These are phyloP conservation scores for Hypholoma sublateritium DNA, from an alignment of 768 basidiomycete genomes.

Conservation along the genomic window DNA sequence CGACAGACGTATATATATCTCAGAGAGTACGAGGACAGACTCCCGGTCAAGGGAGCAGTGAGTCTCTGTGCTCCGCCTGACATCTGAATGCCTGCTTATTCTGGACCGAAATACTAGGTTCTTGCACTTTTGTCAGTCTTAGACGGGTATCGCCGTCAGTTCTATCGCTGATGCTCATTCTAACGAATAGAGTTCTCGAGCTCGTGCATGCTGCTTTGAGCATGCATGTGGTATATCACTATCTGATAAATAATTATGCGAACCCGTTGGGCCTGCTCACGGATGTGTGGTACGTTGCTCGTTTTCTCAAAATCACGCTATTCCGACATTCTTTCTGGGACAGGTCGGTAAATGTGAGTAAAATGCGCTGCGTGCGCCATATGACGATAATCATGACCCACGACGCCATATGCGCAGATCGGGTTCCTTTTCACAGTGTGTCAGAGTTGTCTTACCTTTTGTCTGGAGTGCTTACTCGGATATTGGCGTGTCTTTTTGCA, in stretches of 20 bases:
- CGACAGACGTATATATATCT: background rate
- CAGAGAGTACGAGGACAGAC: conserved; percentile 2
- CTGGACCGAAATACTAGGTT: background rate
- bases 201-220: conserved; percentile 3
- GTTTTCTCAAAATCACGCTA: too few species aligned
- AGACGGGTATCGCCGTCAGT: background rate
- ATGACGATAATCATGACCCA: too few species aligned
- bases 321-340: background rate
- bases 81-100: too few species aligned
- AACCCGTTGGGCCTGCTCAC: background rate
- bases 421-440: conserved; percentile 6
- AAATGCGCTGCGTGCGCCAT: too few species aligned
- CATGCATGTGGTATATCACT: conserved; percentile 9
- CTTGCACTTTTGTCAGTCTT: conserved; percentile 1
- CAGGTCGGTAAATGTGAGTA: conserved; percentile 6
- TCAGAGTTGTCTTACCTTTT: background rate
- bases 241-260: conserved; percentile 1
- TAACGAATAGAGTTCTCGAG: background rate
- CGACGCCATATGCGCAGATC: background rate
- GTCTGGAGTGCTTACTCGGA: too few species aligned
- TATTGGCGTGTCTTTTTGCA: background rate
- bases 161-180: background rate
- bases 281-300: conserved; percentile 2
- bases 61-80: background rate
- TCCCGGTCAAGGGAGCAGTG: background rate